Evolutionary conservation across 805 yeast genomes (phyloP).

Genomic region (Schwanniomyces polymorphus): DNA sequence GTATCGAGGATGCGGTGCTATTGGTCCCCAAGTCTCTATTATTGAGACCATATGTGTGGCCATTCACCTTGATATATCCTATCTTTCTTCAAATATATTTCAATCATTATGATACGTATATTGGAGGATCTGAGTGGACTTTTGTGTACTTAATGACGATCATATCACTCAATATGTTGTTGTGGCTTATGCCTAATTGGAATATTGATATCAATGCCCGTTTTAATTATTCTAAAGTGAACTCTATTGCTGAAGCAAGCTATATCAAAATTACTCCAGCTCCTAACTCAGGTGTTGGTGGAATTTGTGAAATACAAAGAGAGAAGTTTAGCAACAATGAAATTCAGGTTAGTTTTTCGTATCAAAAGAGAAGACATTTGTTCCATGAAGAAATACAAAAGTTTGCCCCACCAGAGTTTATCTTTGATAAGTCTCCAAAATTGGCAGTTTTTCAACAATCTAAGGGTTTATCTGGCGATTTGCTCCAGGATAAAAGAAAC

Average conservation of each 20-base stretch:
- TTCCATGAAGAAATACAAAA: slow-evolving; percentile 51
- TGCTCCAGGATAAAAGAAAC: slow-evolving; percentile 48
- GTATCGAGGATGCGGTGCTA: slow-evolving; percentile 70
- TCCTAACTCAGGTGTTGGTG: slow-evolving; percentile 83
- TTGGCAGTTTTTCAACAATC: slow-evolving; percentile 56
- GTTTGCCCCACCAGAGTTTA: slow-evolving; percentile 82
- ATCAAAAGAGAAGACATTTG: slow-evolving; percentile 90
- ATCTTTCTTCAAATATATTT: slow-evolving; percentile 63
- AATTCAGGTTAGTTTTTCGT: slow-evolving; percentile 68
- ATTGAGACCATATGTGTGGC: slow-evolving; percentile 77
- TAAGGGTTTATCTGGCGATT: slow-evolving; percentile 57
- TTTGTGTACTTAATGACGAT: slow-evolving; percentile 79
- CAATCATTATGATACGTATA: slow-evolving; percentile 72
- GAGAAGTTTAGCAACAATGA: slow-evolving; percentile 56
- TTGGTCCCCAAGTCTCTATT: slow-evolving; percentile 64
- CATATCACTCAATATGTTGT: slow-evolving; percentile 67
- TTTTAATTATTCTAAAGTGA: slow-evolving; percentile 65
- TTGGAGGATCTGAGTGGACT: slow-evolving; percentile 94
- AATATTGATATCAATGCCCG: slow-evolving; percentile 65
- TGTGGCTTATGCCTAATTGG: slow-evolving; percentile 95
- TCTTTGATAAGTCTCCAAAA: slow-evolving; percentile 59
- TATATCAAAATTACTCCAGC: slow-evolving; percentile 77
- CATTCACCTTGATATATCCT: slow-evolving; percentile 79
- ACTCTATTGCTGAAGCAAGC: slow-evolving; percentile 59
- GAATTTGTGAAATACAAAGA: slow-evolving; percentile 64